Evolutionary conservation across 2,329 filamentous ascomycete genomes (phyloP), one percentile per base, ranked within the genome.

Genomic region (Fusarium dimerum): DNA sequence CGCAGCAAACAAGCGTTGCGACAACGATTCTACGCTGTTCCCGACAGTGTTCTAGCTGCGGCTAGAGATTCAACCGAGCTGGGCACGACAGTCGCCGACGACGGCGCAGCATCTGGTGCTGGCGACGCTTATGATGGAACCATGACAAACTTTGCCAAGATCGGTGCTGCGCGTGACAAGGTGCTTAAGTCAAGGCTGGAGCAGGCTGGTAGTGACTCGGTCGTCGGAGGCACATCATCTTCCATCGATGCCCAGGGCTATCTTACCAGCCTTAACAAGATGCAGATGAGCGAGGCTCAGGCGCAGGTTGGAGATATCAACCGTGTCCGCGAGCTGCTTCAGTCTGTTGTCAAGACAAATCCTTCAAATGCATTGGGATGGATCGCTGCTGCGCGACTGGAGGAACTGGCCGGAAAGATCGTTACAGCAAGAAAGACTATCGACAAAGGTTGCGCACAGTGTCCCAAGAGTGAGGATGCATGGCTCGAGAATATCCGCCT

Each of bases 61-160:
- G 93, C 92, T 15, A 81, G 90, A 63, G 90, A 91, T 62, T 82
- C 89, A 3, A 82, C 84, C 5, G 90, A 97, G 68, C 83, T 97
- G 59, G 89, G 92, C 44, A 94, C 92, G 2, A 95, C 90, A 0
- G 86, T 99, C n/a, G 81, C 86, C 42, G 91, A 95, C 38, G 92
- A 96, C 55, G 88, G 85, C 2, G 71, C 75, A 2, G 73, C 79
- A n/a, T 63, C 70, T 3, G 60, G 59, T 30, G 55, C 60, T 11
- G 57, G 57, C 12, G 75, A 79, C 44, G 74, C 71, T 29, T 82
- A 86, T 52, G 92, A 96, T 66, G 92, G 93, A 2, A 96, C 92
- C 1, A 94, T 96, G 84, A 99, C 93, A 11, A 97, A 99, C 69
- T 99, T 99, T 69, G 93, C 93, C 42, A 90, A 96, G 71, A 97